A percentile compares a stretch with the other conserved stretches of the same genome.
Conservation (phyloP, 345 rosid species). For the Raphanus raphanistrum region DNA sequence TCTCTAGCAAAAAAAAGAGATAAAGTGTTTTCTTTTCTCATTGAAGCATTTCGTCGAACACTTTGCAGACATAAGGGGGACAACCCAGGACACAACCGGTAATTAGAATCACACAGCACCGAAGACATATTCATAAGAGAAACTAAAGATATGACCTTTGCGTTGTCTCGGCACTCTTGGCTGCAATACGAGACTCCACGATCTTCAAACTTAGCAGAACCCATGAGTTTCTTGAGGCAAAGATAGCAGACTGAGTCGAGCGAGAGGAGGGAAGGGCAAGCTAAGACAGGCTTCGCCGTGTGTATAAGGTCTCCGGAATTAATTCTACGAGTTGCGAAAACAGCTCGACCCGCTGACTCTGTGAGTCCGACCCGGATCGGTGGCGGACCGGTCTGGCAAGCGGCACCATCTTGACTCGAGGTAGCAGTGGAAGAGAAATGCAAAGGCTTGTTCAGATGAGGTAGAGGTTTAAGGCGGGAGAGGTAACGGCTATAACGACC, state of each 20-base stretch:
- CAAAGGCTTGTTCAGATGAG: neutral
- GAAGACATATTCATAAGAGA: no score
- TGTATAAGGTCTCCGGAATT: slow-evolving; percentile 76
- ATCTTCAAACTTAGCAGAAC: slow-evolving; percentile 30
- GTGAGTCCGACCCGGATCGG: slow-evolving; percentile 72
- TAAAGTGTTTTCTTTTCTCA: neutral
- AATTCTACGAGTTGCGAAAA: slow-evolving; percentile 74
- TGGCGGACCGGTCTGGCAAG: slow-evolving; percentile 46
- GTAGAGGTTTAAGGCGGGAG: slow-evolving; percentile 38
- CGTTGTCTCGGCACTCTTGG: slow-evolving; percentile 47
- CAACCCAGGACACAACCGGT: neutral
- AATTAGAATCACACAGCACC: neutral
- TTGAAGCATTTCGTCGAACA: slow-evolving; percentile 50
- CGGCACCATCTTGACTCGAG: slow-evolving; percentile 26
- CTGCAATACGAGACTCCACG: slow-evolving; percentile 57
- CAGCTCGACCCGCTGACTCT: slow-evolving; percentile 79
- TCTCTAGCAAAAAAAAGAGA: neutral
- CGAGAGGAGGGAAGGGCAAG: slow-evolving; percentile 55
- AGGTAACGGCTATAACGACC: slow-evolving; percentile 47
- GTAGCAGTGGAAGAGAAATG: slow-evolving; percentile 34
- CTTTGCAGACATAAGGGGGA: slow-evolving; percentile 12
- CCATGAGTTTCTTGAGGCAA: slow-evolving; percentile 56
- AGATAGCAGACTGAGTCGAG: slow-evolving; percentile 57
- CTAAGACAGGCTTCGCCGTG: slow-evolving; percentile 64
- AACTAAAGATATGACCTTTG: slow-evolving; percentile 47